A percentile compares a stretch with the other conserved stretches of the same genome.
Conservation (phyloP, 177 flowering plant species). For the Tripterygium wilfordii region DNA sequence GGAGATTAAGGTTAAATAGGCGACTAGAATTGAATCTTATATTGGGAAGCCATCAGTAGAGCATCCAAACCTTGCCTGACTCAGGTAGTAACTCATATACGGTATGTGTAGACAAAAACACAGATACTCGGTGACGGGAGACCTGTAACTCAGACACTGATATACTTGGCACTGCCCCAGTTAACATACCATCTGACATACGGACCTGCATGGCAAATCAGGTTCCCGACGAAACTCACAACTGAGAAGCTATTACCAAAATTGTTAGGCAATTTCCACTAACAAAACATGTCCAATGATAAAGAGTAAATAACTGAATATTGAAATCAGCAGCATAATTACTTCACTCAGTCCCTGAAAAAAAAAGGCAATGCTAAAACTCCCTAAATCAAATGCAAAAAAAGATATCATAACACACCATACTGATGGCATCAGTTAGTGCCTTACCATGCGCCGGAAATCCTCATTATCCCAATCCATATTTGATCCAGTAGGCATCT, state of each 20-base stretch:
- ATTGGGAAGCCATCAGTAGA: slow-evolving; percentile 8
- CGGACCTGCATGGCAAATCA: slow-evolving; percentile 15
- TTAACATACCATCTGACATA: slow-evolving; percentile 25
- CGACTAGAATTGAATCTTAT: neutral
- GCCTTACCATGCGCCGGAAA: slow-evolving; percentile 46
- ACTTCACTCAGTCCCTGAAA: too few species aligned
- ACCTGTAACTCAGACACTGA: slow-evolving; percentile 61
- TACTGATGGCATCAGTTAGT: too few species aligned
- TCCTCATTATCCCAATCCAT: slow-evolving; percentile 59
- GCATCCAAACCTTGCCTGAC: slow-evolving; percentile 91
- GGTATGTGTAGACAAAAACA: slow-evolving; percentile 63
- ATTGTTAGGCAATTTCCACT: too few species aligned
- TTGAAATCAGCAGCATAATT: neutral
- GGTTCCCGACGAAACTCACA: neutral
- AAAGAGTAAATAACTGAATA: neutral
- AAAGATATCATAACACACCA: too few species aligned
- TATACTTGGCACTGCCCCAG: slow-evolving; percentile 42
- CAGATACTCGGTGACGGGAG: slow-evolving; percentile 70
- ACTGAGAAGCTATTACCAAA: neutral
- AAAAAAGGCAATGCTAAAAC: too few species aligned
- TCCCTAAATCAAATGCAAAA: too few species aligned
- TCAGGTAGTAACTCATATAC: slow-evolving; percentile 92
- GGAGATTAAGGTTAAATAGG: slow-evolving; percentile 4
- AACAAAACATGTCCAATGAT: too few species aligned
- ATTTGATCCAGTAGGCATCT: slow-evolving; percentile 24